Base-by-base conservation (phyloP, 2,329 filamentous ascomycete species). In the Aspergillaceae sp. region DNA sequence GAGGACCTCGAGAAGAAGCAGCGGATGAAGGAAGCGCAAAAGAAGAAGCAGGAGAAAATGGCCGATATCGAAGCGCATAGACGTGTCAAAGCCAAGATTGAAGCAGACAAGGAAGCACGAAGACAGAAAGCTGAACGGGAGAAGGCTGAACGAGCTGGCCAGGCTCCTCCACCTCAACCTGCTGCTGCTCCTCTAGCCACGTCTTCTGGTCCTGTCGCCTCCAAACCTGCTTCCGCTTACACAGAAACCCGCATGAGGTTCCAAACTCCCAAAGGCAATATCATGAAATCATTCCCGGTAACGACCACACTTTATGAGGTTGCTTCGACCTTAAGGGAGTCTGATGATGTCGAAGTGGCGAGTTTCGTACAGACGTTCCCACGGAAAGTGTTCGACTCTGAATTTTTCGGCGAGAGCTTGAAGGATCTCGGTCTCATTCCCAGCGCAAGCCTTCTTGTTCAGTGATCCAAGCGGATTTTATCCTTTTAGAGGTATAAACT, bases 251-350 rank as follows among this genome's bases (percentile, higher is more conserved):
- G 92, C 29, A 70, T 98, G 51, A 78, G 90, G 49, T 71, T 98
- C 36, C 89, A 95, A 67, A 90, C 85, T 0, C 64, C 80, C 1
- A 74, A 71, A 11, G 87, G 88, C 9, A 90, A 86, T 50, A 73
- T 96, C 45, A 82, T 84, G 70, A 97, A 95, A 77, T 91, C 86
- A 0, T 82, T 94, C 53, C 83, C 88, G 0, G 89, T 87, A 4
- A 87, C 94, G 48, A 94, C 89, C 3, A 97, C 92, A 0, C 72
- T 98, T 7, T 95, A 95, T 58, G 91, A 98, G 70, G 83, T 98
- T 43, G 89, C 87, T 0, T 81, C 90, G 56, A 78, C 83, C 48
- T 64, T 98, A 27, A 73, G 81, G 62, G 67, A 78, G 42, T 87
- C 96, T 51, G 82, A 79, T 42, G 87, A 86, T 0, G 66, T 79